These are phyloP conservation scores for Calonectria ilicicola DNA, from an alignment of 2,329 filamentous ascomycete genomes.

Conservation along the genomic window DNA sequence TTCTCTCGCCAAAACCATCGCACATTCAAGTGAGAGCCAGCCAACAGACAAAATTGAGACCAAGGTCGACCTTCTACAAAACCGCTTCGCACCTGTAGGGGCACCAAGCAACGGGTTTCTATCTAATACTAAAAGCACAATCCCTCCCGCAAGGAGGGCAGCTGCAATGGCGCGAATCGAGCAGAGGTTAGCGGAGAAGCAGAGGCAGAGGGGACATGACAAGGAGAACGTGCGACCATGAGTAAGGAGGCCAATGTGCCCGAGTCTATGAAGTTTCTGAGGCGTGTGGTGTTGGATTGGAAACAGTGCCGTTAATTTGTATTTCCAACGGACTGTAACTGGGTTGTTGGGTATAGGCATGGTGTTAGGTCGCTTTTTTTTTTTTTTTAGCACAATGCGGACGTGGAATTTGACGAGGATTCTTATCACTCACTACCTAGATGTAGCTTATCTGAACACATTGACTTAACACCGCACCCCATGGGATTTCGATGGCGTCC, in stretches of 20 bases:
- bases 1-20: slow-evolving; percentile 39
- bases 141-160: slow-evolving; percentile 64
- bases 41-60: slow-evolving; percentile 43
- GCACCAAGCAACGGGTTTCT: slow-evolving; percentile 49
- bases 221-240: slow-evolving; percentile 65
- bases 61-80: slow-evolving; percentile 58
- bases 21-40: slow-evolving; percentile 27
- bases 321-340: slow-evolving; percentile 1
- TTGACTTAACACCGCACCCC: slow-evolving; percentile 20
- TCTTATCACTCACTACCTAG: slow-evolving; percentile 19
- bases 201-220: slow-evolving; percentile 50
- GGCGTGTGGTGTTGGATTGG: slow-evolving; percentile 36
- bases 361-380: slow-evolving; percentile 37
- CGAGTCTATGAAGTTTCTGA: background rate
- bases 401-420: slow-evolving; percentile 38
- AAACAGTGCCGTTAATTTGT: slow-evolving; percentile 17
- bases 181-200: slow-evolving; percentile 65
- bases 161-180: slow-evolving; percentile 68
- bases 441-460: slow-evolving; percentile 1
- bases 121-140: slow-evolving; percentile 54
- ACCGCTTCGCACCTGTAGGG: slow-evolving; percentile 60
- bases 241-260: slow-evolving; percentile 19
- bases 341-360: slow-evolving; percentile 35
- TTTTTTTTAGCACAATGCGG: slow-evolving; percentile 23
- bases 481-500: slow-evolving; percentile 43